These are phyloP conservation scores for Coemansia sp. DNA, from an alignment of 192 early-diverging fungal species.

Conservation along the genomic window DNA sequence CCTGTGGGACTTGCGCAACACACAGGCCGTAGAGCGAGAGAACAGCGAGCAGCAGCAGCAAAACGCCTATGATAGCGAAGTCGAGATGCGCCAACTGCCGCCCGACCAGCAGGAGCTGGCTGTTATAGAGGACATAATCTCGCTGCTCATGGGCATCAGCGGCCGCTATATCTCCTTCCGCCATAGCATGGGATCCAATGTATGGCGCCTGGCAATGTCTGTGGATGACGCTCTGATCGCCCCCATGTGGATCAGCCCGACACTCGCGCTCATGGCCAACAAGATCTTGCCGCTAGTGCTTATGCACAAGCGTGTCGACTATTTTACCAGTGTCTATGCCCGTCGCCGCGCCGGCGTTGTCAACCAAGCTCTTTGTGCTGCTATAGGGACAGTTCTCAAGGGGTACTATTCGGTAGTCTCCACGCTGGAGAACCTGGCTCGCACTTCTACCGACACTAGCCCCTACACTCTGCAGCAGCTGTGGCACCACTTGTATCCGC, in stretches of 20 bases:
- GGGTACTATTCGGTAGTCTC: slow-evolving; percentile 83
- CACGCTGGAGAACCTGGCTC: slow-evolving; percentile 85
- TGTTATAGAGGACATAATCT: slow-evolving; percentile 88
- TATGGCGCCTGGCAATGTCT: slow-evolving; percentile 47
- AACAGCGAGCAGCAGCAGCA: slow-evolving; percentile 13
- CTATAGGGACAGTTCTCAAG: slow-evolving; percentile 72
- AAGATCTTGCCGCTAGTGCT: slow-evolving; percentile 77
- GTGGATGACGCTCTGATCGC: slow-evolving; percentile 51
- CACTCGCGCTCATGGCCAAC: slow-evolving; percentile 67
- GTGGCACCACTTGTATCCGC: slow-evolving; percentile 86
- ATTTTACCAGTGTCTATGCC: slow-evolving; percentile 75
- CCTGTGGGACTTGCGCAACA: slow-evolving; percentile 33
- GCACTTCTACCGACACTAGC: slow-evolving; percentile 49
- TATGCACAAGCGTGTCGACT: slow-evolving; percentile 71
- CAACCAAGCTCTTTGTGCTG: slow-evolving; percentile 87
- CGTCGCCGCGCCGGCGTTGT: slow-evolving; percentile 81
- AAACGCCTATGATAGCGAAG: slow-evolving; percentile 29
- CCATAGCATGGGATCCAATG: slow-evolving; percentile 30
- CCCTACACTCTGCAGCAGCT: slow-evolving; percentile 90
- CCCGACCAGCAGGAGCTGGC: slow-evolving; percentile 71
- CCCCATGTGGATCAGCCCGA: slow-evolving; percentile 53
- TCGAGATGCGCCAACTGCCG: slow-evolving; percentile 41
- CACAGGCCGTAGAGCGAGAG: not conserved
- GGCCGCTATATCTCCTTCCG: slow-evolving; percentile 66
- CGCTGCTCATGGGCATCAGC: slow-evolving; percentile 84